These are phyloP conservation scores for Sclerotiophoma versabilis DNA, from an alignment of 2,329 filamentous ascomycete species.

Conservation along the genomic window DNA sequence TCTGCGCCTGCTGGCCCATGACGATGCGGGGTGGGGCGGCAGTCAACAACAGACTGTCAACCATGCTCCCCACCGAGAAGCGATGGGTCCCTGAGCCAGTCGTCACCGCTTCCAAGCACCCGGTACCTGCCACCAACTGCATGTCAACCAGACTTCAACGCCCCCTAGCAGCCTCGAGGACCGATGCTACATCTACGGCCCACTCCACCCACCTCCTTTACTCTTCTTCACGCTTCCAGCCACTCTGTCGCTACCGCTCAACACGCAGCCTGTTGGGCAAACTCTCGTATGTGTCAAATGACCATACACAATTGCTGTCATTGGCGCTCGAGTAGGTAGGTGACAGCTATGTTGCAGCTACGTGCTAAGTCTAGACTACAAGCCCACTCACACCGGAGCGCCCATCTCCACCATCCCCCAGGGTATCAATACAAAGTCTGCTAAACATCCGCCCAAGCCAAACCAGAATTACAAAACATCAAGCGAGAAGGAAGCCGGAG, in stretches of 20 bases:
- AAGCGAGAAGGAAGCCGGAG: conserved; percentile 9
- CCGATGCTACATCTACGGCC: conserved; percentile 5
- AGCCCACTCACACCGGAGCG: conserved; percentile 28
- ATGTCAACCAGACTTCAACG: conserved; percentile 8
- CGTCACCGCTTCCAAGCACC: not conserved
- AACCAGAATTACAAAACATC: conserved; percentile 3
- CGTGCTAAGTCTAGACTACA: conserved; percentile 12
- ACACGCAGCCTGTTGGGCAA: not conserved
- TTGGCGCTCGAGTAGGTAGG: conserved; percentile 13
- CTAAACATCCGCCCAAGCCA: conserved; percentile 14
- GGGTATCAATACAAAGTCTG: conserved; percentile 44
- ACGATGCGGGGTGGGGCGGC: conserved; percentile 15
- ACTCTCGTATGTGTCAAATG: not conserved
- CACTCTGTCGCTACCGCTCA: conserved; percentile 9
- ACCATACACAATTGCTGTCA: conserved; percentile 6
- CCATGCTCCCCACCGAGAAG: conserved; percentile 1
- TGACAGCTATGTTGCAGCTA: conserved; percentile 20
- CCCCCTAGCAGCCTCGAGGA: conserved; percentile 14
- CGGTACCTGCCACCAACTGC: conserved; percentile 3
- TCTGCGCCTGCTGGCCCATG: conserved; percentile 20
- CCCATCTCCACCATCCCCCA: conserved; percentile 32
- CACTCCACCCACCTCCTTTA: conserved; percentile 4
- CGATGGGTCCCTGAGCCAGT: not conserved
- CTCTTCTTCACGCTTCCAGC: conserved; percentile 9
- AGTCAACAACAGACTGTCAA: conserved; percentile 15